Base-by-base conservation (phyloP, 768 basidiomycete genomes). In the Hericium alpestre region DNA sequence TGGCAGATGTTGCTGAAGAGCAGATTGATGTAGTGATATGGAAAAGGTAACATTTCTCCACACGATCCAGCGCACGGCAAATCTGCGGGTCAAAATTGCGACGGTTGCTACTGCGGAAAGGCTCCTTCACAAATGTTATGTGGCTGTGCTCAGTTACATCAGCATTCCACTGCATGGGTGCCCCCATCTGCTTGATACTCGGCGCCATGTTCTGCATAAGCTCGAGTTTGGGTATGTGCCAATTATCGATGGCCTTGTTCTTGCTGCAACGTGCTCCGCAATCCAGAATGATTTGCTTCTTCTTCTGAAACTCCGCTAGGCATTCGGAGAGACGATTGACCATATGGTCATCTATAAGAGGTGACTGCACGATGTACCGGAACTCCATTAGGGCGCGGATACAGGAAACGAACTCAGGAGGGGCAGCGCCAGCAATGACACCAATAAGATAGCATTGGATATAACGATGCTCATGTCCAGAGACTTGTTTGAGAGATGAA, bases 181-280 rank as follows among this genome's bases (percentile, higher is more conserved):
- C 47, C 10, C 10, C 47, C 18, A 18, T 48, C 16, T 10, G 13
- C 18, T 18, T 8, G 18, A 48, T 48, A 22, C 47, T 48, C 9
- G 10, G 47, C 18, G 20, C 18, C 7, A 48, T 18, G 18, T 18
- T 48, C 47, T 48, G 47, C 47, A 48, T 48, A 9, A 48, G 47
- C 47, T 74, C 72, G 8, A 76, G 68, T 59, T 79, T 79, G 1
- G 72, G 74, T 43, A 78, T 77, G n/a, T 69, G 52, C 63, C 69
- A 78, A 54, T 75, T 60, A 7, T 70, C 39, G 20, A 65, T 56
- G 16, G 22, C 55, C 3, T 65, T 56, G 16, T 48, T 58, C 41
- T 65, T 64, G 18, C 71, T 69, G n/a, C 46, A 18, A 18, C 65
- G 56, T 32, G 68, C 68, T 12, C 68, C 65, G 3, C 65, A 63